Base-by-base conservation (phyloP, 257 asterid genomes). In the Lantana camara region DNA sequence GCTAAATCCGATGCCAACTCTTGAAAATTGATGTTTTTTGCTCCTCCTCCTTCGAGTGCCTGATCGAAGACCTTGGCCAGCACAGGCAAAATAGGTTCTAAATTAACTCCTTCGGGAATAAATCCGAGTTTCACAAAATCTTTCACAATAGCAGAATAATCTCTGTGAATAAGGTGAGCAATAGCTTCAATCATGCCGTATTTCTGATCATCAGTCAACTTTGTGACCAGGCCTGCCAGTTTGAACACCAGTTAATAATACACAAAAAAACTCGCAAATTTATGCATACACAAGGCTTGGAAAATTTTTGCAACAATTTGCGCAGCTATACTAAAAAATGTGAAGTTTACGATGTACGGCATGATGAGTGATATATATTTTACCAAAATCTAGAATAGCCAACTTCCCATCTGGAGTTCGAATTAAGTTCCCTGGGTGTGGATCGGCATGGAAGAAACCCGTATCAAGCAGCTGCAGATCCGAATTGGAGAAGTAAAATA, bases 31-130 rank as follows among this genome's bases (percentile, higher is more conserved):
- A 94, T 72, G 57, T 84, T 88, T 77, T 94, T 94, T 16, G 99
- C 99, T 41, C 99, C 99, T 29, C 99, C 99, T 29, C 99, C 99
- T 78, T 90, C 99, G 29, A 94, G 95, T 54, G 99, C 99, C 84
- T 94, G 97, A 71, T 94, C 99, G 59, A 94, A 94, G 67, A 94
- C 99, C 85, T 90, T 94, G 67, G 96, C 99, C 67, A 94, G 85
- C 50, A 94, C 99, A 47, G 99, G 99, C 77, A 94, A 69, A 71
- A 94, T 90, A 23, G 99, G 99, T 19, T 94, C 91, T 66, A 94
- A 73, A 74, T 94, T 94, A 56, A 94, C 99, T 34, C 97, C 99
- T 50, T 90, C 99, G 0, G 87, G 79, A 62, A 94, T 94, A 79
- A 94, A 94, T 53, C 83, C 99, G 46, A 94, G 93, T 67, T 84